Evolutionary conservation across 2,329 filamentous ascomycete genomes (phyloP).

Genomic region (Cyphellophora europaea): DNA sequence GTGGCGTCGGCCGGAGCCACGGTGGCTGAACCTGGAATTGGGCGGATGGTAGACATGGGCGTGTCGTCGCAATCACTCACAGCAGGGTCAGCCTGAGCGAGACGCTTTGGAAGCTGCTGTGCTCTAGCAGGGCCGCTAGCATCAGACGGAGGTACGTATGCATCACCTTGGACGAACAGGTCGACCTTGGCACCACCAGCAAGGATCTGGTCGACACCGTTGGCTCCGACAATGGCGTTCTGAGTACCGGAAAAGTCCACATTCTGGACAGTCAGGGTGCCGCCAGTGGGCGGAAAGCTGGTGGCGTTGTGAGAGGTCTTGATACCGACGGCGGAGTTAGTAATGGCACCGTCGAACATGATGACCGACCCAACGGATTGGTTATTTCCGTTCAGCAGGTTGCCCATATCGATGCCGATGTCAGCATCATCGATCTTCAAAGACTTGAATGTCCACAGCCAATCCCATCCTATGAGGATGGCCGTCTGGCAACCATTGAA

Average conservation of each 20-base stretch:
- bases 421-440: slow-evolving; percentile 63
- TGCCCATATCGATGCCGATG: slow-evolving; percentile 72
- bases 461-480: slow-evolving; percentile 87
- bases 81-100: slow-evolving; percentile 5
- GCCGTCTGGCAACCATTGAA: slow-evolving; percentile 78
- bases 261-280: slow-evolving; percentile 78
- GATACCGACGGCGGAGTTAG: slow-evolving; percentile 66
- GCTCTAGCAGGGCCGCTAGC: slow-evolving; percentile 1
- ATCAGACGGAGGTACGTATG: slow-evolving; percentile 40
- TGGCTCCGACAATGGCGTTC: slow-evolving; percentile 56
- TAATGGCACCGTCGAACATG: slow-evolving; percentile 70
- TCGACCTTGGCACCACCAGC: slow-evolving; percentile 58
- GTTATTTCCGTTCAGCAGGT: slow-evolving; percentile 39
- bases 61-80: slow-evolving; percentile 3
- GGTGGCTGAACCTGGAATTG: slow-evolving; percentile 6
- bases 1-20: slow-evolving; percentile 5
- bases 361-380: slow-evolving; percentile 82
- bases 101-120: slow-evolving; percentile 5
- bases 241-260: slow-evolving; percentile 69
- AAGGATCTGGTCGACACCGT: slow-evolving; percentile 46
- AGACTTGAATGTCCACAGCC: slow-evolving; percentile 74
- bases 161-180: slow-evolving; percentile 71
- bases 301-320: slow-evolving; percentile 60
- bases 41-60: neutral
- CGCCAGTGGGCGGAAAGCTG: slow-evolving; percentile 60